These are phyloP conservation scores for Mycena indigotica DNA, from an alignment of 768 basidiomycete genomes.

Conservation along the genomic window DNA sequence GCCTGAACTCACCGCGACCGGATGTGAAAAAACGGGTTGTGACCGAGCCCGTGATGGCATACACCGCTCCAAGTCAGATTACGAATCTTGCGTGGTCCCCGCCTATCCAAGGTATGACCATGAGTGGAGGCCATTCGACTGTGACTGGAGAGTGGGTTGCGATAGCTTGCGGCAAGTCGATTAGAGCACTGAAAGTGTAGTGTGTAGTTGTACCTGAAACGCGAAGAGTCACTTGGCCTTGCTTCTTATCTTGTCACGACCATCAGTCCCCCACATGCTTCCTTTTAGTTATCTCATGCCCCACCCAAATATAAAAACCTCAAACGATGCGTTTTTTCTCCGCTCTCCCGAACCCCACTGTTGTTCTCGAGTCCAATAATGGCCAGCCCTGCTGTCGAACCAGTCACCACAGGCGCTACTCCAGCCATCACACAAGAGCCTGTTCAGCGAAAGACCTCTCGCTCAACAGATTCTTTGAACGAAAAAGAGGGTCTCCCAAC, in stretches of 20 bases:
- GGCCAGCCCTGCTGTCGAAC: slow-evolving; percentile 4
- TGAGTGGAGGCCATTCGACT: slow-evolving; percentile 74
- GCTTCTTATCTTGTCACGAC: neutral
- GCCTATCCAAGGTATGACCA: slow-evolving; percentile 72
- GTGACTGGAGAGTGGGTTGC: slow-evolving; percentile 86
- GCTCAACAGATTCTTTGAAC: slow-evolving; percentile 26
- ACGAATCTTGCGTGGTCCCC: slow-evolving; percentile 91
- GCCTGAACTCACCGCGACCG: slow-evolving; percentile 79
- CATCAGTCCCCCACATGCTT: slow-evolving; percentile 10
- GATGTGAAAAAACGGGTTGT: slow-evolving; percentile 76
- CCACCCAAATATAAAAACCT: neutral
- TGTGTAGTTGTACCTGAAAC: slow-evolving; percentile 7
- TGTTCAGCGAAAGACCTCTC: slow-evolving; percentile 25
- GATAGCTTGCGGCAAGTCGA: slow-evolving; percentile 77
- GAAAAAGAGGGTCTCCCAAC: slow-evolving; percentile 24
- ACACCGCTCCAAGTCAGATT: slow-evolving; percentile 75
- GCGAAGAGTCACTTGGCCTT: slow-evolving; percentile 1
- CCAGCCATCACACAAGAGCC: slow-evolving; percentile 12
- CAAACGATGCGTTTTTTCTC: neutral
- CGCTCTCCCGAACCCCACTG: slow-evolving; percentile 15
- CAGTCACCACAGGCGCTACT: neutral
- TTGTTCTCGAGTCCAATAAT: slow-evolving; percentile 14
- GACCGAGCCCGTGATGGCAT: slow-evolving; percentile 82
- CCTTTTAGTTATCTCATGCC: neutral
- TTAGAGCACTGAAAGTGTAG: slow-evolving; percentile 75